Evolutionary conservation across 352 stramenopile genomes (phyloP).

Genomic region (Pilasporangium apinafurcum): DNA sequence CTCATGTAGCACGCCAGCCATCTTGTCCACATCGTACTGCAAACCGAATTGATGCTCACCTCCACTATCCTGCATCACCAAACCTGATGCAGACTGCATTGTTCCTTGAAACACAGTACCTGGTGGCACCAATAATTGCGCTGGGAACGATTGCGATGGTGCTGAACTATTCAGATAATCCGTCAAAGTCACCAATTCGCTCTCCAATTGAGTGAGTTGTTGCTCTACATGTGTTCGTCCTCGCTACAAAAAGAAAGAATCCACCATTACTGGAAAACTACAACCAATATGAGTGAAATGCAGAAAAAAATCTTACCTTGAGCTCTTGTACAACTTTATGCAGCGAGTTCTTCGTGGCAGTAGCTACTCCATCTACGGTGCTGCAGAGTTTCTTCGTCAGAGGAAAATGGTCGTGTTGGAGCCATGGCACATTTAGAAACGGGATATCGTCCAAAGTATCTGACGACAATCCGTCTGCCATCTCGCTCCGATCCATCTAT

Average conservation of each 20-base stretch:
- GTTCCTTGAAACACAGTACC: too few species aligned
- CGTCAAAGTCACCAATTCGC: slow-evolving; percentile 46
- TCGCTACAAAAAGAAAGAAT: slow-evolving; percentile 16
- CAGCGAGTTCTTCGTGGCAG: slow-evolving; percentile 44
- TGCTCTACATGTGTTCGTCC: slow-evolving; percentile 44
- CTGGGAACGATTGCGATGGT: too few species aligned
- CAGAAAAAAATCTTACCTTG: slow-evolving; percentile 33
- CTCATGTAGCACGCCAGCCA: too few species aligned
- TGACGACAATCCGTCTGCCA: not conserved
- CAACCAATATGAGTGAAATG: too few species aligned
- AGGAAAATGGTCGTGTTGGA: slow-evolving; percentile 61
- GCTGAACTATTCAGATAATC: slow-evolving; percentile 48
- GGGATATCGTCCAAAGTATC: slow-evolving; percentile 2
- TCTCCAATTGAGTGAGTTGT: slow-evolving; percentile 56
- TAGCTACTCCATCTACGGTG: slow-evolving; percentile 29
- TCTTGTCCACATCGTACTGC: too few species aligned
- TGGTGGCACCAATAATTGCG: too few species aligned
- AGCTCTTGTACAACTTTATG: slow-evolving; percentile 58
- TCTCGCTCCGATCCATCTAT: slow-evolving; percentile 1
- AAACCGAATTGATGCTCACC: too few species aligned
- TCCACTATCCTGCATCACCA: too few species aligned
- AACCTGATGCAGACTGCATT: too few species aligned
- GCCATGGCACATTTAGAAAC: slow-evolving; percentile 47
- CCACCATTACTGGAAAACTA: not conserved
- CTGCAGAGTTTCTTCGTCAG: slow-evolving; percentile 49